Percentiles rank a stretch among this genome's conserved stretches.
Evolutionary conservation across 495 filamentous ascomycete genomes (phyloP).

Genomic region (Hypoxylon fragiforme): DNA sequence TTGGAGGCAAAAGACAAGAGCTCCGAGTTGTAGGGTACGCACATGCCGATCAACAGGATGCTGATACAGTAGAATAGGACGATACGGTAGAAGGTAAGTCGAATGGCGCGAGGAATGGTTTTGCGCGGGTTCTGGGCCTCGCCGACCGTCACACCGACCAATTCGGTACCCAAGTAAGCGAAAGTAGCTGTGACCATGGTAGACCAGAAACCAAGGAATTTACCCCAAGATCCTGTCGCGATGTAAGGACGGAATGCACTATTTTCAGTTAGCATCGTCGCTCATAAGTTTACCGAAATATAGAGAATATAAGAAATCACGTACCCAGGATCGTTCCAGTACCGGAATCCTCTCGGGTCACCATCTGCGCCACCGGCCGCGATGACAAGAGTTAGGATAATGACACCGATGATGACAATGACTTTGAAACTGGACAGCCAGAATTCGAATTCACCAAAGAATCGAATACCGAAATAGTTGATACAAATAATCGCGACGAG

Average conservation of each 20-base stretch:
- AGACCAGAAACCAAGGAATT: constrained; percentile 78
- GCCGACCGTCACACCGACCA: constrained; percentile 78
- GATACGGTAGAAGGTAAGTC: constrained; percentile 74
- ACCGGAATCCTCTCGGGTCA: constrained; percentile 73
- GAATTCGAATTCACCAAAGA: constrained; percentile 83
- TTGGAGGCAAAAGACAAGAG: constrained; percentile 60
- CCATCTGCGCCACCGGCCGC: constrained; percentile 76
- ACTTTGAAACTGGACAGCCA: constrained; percentile 76
- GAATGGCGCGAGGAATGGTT: constrained; percentile 72
- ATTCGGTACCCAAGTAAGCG: constrained; percentile 82
- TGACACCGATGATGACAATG: constrained; percentile 65
- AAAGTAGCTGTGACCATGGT: constrained; percentile 79
- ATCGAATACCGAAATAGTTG: constrained; percentile 65
- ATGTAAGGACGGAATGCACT: constrained; percentile 68
- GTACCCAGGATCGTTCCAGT: constrained; percentile 73
- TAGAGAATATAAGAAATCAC: constrained; percentile 45
- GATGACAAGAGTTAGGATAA: constrained; percentile 69
- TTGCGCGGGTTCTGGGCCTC: constrained; percentile 80
- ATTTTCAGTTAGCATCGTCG: constrained; percentile 40
- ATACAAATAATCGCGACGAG: constrained; percentile 62
- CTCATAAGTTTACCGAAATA: constrained; percentile 41
- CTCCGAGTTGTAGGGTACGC: constrained; percentile 61
- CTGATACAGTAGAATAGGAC: constrained; percentile 73
- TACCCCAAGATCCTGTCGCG: constrained; percentile 50
- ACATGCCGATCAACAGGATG: constrained; percentile 71